Evolutionary conservation across 495 filamentous ascomycete species (phyloP).

Genomic region (Articulospora tetracladia): DNA sequence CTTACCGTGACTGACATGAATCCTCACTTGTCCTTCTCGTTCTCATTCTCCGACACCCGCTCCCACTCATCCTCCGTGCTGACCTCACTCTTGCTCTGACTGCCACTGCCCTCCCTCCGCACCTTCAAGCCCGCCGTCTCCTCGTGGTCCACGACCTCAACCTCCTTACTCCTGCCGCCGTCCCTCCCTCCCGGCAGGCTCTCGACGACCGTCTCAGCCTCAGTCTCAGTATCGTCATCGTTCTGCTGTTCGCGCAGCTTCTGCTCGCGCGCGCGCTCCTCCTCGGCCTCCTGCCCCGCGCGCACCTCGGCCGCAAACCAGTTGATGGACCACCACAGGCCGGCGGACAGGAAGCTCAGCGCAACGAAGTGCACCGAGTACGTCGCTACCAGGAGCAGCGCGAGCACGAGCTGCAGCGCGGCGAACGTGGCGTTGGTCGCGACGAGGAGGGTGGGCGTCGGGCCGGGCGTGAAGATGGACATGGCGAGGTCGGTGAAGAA

Average conservation of each 20-base stretch:
- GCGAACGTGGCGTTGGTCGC: constrained; percentile 91
- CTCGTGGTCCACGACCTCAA: constrained; percentile 19
- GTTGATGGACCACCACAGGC: constrained; percentile 90
- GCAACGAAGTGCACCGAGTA: constrained; percentile 84
- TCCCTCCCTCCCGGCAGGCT: background rate
- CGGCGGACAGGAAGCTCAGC: constrained; percentile 70
- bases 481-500: constrained; percentile 83
- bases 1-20: background rate
- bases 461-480: constrained; percentile 54
- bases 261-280: constrained; percentile 47
- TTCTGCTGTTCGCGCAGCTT: constrained; percentile 24
- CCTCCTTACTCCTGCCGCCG: constrained; percentile 14
- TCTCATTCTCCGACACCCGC: constrained; percentile 51
- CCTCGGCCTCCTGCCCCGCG: constrained; percentile 58
- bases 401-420: constrained; percentile 73
- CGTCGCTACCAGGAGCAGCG: constrained; percentile 73
- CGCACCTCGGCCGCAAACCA: constrained; percentile 89
- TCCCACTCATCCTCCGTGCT: constrained; percentile 61
- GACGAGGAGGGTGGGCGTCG: constrained; percentile 80
- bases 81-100: constrained; percentile 30
- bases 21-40: constrained; percentile 43
- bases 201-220: constrained; percentile 39
- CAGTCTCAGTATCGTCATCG: constrained; percentile 36
- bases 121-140: constrained; percentile 16
- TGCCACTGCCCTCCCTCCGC: constrained; percentile 9